Percentiles rank a stretch among this genome's conserved stretches.
phyloP scores from a whole-genome alignment of 2,329 filamentous ascomycete genomes.

The Ciborinia camelliae region DNA sequence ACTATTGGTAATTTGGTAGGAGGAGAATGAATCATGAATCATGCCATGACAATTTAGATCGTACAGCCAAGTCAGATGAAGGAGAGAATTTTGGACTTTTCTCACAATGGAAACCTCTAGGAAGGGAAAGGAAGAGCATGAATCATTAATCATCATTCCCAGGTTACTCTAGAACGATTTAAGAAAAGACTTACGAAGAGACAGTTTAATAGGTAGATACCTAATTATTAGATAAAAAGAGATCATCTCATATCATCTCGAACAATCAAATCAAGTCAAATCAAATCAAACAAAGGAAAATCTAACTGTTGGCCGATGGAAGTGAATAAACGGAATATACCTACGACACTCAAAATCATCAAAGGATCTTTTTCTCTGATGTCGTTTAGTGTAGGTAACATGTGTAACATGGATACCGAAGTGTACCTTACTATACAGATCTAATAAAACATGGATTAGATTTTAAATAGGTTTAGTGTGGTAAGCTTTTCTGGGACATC shows the following conservation, averaged over 20 bases:
- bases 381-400: slow-evolving; percentile 14
- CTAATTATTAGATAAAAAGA: too few species aligned
- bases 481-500: slow-evolving; percentile 1
- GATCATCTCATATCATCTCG: background rate
- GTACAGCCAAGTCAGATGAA: background rate
- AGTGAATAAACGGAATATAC: background rate
- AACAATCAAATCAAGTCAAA: background rate
- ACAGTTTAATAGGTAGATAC: too few species aligned
- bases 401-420: background rate
- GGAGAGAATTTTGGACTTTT: too few species aligned
- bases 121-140: too few species aligned
- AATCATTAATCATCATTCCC: background rate
- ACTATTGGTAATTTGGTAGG: background rate
- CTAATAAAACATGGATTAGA: background rate
- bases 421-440: too few species aligned
- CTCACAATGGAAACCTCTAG: background rate
- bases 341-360: too few species aligned
- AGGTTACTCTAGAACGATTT: too few species aligned
- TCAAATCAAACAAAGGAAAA: background rate
- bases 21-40: background rate
- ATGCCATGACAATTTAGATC: background rate
- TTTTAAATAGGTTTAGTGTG: background rate
- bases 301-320: background rate
- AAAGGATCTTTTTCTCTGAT: slow-evolving; percentile 9
- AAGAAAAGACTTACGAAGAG: background rate